Base-by-base conservation (phyloP, 352 stramenopile species). In the Phytophthora rubi region DNA sequence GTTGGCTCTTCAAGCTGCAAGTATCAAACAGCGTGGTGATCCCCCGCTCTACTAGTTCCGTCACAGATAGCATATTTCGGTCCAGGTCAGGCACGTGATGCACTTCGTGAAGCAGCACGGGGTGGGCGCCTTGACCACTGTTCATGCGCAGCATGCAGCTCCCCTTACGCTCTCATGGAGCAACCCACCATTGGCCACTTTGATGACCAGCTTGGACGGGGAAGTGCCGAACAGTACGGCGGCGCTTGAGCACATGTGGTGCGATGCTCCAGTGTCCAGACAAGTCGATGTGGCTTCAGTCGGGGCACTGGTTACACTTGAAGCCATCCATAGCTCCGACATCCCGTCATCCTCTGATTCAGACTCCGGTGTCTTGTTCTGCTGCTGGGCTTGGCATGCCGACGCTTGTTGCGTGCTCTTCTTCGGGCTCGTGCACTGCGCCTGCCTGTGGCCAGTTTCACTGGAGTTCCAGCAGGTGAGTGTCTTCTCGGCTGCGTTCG, bases 21-120 rank as follows among this genome's bases (percentile, higher is more conserved):
- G 42, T 48, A 48, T 48, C 42, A 7, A 33, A 66, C 23, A 6
- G 42, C 26, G 59, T 66, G 21, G 33, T 59, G n/a, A 66, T n/a
- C 3, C 49, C 49, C 8, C 52, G 49, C 1, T 66, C 49, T 9
- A 8, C n/a, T 1, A 66, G 3, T 16, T 66, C 2, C 2, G 59
- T 45, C 21, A 66, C 59, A 9, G 35, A 66, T 9, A 66, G 37
- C 21, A 66, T 12, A 5, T 59, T 53, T 1, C 49, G 13, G 13
- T 44, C 3, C 21, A 59, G 59, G 18, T 18, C 59, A 4, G 59
- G 48, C 13, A 66, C 23, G 2, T 37, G 32, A 16, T 65, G 59
- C 1, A 59, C 47, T 52, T 58, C 33, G 15, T 65, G 48, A 2
- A 59, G 49, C 0, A 66, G 48, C 10, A 59, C 59, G 7, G 44